Conservation (phyloP, 1,284 basidiomycete genomes). For the Moesziomyces antarcticus region DNA sequence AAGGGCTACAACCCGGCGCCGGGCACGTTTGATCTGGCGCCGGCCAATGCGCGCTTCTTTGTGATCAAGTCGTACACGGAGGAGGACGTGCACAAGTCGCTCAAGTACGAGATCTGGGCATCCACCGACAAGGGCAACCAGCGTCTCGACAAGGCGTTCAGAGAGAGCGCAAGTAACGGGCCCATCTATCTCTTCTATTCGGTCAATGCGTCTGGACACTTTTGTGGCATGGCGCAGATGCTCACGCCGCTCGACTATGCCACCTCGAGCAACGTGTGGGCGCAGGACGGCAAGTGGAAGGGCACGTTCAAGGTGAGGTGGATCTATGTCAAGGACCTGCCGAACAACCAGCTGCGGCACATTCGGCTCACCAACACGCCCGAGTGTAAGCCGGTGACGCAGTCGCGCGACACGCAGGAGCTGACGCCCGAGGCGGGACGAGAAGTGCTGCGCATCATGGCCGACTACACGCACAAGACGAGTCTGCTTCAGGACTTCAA, state of each 20-base stretch:
- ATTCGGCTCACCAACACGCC: slow-evolving; percentile 58
- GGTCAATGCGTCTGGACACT: slow-evolving; percentile 65
- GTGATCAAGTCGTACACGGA: slow-evolving; percentile 68
- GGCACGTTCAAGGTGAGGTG: slow-evolving; percentile 65
- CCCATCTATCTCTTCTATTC: slow-evolving; percentile 67
- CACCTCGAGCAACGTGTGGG: slow-evolving; percentile 62
- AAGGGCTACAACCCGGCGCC: slow-evolving; percentile 53
- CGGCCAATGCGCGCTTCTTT: slow-evolving; percentile 58
- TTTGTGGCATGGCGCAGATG: slow-evolving; percentile 67
- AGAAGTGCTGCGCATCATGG: slow-evolving; percentile 60
- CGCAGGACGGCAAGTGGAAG: slow-evolving; percentile 67
- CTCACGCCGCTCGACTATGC: slow-evolving; percentile 63
- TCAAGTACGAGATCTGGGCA: slow-evolving; percentile 66
- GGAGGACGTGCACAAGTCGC: slow-evolving; percentile 64
- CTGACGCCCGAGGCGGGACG: slow-evolving; percentile 53
- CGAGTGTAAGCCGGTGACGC: slow-evolving; percentile 65
- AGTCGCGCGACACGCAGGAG: slow-evolving; percentile 66
- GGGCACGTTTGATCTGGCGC: slow-evolving; percentile 41
- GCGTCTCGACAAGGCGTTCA: slow-evolving; percentile 60
- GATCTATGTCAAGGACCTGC: slow-evolving; percentile 66
- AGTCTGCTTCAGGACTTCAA: slow-evolving; percentile 53
- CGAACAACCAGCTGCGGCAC: slow-evolving; percentile 62
- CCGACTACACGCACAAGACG: slow-evolving; percentile 48
- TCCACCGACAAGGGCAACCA: slow-evolving; percentile 67
- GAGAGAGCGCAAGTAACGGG: slow-evolving; percentile 30